These are phyloP conservation scores for Phoenix dactylifera DNA, from an alignment of 176 grass and related monocot species.

Conservation along the genomic window DNA sequence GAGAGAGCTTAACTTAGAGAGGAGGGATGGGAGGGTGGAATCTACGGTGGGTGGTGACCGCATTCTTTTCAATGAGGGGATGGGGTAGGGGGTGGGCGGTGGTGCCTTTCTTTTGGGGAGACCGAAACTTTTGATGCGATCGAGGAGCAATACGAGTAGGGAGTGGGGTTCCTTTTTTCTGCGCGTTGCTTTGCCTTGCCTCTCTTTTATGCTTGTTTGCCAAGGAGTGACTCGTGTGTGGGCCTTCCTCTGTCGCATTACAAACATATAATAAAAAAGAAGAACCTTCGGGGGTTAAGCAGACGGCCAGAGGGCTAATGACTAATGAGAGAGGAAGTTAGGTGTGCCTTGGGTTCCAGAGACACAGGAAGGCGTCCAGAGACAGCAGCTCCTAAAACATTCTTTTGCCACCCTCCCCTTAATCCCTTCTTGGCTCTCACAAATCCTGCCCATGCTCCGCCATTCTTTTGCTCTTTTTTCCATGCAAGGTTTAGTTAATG, in stretches of 20 bases:
- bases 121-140: too few species aligned
- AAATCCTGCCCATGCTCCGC: conserved; percentile 16
- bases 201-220: too few species aligned
- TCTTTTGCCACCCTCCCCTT: conserved; percentile 11
- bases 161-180: conserved; percentile 4
- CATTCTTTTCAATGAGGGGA: background rate
- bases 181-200: conserved; percentile 11
- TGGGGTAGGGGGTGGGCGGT: conserved; percentile 2
- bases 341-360: too few species aligned
- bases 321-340: too few species aligned
- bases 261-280: too few species aligned
- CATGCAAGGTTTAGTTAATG: background rate
- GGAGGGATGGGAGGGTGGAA: background rate
- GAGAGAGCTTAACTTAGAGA: conserved; percentile 2
- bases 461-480: conserved; percentile 7
- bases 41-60: background rate
- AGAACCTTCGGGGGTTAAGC: too few species aligned
- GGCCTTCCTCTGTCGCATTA: too few species aligned
- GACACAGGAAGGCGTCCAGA: background rate
- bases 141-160: background rate
- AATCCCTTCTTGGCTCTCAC: background rate
- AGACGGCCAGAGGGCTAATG: too few species aligned
- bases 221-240: too few species aligned
- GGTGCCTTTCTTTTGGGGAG: conserved; percentile 2
- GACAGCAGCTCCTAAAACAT: conserved; percentile 21